Base-by-base conservation (phyloP, 345 rosid species). In the Arabis hirsuta region DNA sequence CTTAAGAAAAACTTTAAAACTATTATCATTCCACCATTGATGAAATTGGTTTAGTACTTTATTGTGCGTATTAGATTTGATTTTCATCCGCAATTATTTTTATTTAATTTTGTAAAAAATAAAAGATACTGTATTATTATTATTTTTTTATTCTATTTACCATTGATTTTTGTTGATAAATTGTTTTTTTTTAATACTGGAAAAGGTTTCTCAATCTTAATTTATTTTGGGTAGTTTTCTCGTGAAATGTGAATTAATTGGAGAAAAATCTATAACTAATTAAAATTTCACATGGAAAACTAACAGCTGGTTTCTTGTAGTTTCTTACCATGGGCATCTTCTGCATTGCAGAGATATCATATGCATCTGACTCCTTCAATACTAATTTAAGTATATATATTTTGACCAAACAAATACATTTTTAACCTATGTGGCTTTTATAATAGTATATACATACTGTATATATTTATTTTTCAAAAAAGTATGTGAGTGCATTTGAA, bases 241-340 rank as follows among this genome's bases (percentile, higher is more conserved):
- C 41, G 48, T 50, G 34, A 50, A 51, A 16, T 22, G 68, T 46
- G 61, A 55, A 71, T 19, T 51, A 29, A 62, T 20, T 10, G 26
- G 19, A 61, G 62, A 50, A 5, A 54, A 71, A 31, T 22, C 46
- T 62, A 12, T 3, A 65, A 27, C 16, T 65, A 65, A 16, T 29
- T 19, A 29, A 73, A 45, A 69, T 7, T 36, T 20, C 76, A 57
- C 57, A 73, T 62, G 56, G 59, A 53, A 63, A 58, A 29, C 63
- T 2, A 74, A 41, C 53, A 54, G 69, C 76, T 72, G 68, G 24
- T 65, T 44, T 74, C 68, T 27, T 62, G 73, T 52, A 71, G 71
- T 51, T 55, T 45, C 52, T 55, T 62, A 69, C 71, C 46, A 63
- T 53, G 77, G 65, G 83, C 78, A 73, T 67, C 74, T 71, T 22